Evolutionary conservation across 768 basidiomycete genomes (phyloP).

Genomic region (Phlebiopsis flavidoalba): DNA sequence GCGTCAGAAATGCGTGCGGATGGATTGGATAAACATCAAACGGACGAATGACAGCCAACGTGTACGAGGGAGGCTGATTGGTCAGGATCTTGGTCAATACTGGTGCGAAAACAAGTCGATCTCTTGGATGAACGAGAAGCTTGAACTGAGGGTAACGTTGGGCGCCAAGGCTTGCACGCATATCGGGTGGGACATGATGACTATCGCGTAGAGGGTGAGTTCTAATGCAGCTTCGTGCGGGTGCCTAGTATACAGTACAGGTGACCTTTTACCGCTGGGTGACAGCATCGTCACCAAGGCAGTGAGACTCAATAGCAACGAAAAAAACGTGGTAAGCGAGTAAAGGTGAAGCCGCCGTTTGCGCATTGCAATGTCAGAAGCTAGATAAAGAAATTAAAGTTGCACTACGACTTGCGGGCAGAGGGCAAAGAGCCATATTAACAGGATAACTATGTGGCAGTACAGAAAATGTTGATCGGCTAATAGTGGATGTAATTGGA

Average conservation of each 20-base stretch:
- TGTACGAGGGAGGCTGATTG: no score
- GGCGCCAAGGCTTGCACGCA: slow-evolving; percentile 1
- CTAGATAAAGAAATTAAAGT: background rate
- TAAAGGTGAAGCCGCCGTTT: slow-evolving; percentile 8
- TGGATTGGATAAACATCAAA: background rate
- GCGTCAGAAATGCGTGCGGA: background rate
- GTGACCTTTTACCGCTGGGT: background rate
- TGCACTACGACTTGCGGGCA: slow-evolving; percentile 6
- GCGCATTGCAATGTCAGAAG: background rate
- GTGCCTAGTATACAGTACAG: background rate
- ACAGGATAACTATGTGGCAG: slow-evolving; percentile 7
- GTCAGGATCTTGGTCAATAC: background rate
- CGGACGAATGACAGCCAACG: background rate
- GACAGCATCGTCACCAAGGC: slow-evolving; percentile 1
- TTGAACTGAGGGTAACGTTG: background rate
- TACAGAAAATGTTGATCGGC: background rate
- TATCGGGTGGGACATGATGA: slow-evolving; percentile 3
- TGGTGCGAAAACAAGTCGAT: background rate
- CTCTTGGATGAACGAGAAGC: background rate
- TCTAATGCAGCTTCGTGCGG: no score
- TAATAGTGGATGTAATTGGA: background rate
- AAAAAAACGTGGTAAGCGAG: slow-evolving; percentile 4
- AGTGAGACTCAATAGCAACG: slow-evolving; percentile 1
- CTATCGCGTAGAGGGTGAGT: background rate
- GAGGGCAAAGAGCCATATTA: slow-evolving; percentile 12